Base-by-base conservation (phyloP, 1,284 basidiomycete genomes). In the Trichosporon coremiiforme region DNA sequence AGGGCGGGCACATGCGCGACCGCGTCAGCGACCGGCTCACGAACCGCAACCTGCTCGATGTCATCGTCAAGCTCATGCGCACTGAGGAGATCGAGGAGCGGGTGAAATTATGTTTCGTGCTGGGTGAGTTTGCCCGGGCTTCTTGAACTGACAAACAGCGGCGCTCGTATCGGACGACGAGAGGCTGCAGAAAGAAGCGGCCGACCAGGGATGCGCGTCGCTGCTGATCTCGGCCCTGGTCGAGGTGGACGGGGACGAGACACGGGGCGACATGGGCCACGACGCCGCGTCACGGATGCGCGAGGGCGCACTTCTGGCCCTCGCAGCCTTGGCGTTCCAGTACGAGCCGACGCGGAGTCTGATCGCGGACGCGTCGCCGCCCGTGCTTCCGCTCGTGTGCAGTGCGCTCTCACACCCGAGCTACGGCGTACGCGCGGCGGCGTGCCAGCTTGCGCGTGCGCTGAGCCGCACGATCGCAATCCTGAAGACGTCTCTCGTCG, bases 371-470 rank as follows among this genome's bases (percentile, higher is more conserved):
- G 83, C 83, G 6, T 80, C 73, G 0, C 78, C 80, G 6, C 71
- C 77, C 10, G 74, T 85, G 86, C 85, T 92, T 33, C 86, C 89
- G 50, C 79, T 86, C 65, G 82, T 92, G 47, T 86, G 87, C 67
- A 78, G 79, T 4, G 88, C 87, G 13, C 86, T 92, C 33, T 76
- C 83, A 0, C 89, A 92, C 72, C 86, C 86, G 0, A 87, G 90
- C 69, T 85, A 89, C 20, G 91, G 91, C 1, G 90, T 95, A 1
- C 88, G 93, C 6, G 92, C 91, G 64, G 91, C 91, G 0, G 91
- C 92, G 0, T 93, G 92, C 78, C 93, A 95, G 77, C 91, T 91
- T 74, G 87, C 92, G 1, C 86, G 94, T 20, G 90, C 91, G 0
- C 85, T 96, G 41, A 89, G 89, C 62, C 87, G 94, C 22, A 89